Evolutionary conservation across 345 rosid genomes (phyloP).

Genomic region (Aethionema arabicum): DNA sequence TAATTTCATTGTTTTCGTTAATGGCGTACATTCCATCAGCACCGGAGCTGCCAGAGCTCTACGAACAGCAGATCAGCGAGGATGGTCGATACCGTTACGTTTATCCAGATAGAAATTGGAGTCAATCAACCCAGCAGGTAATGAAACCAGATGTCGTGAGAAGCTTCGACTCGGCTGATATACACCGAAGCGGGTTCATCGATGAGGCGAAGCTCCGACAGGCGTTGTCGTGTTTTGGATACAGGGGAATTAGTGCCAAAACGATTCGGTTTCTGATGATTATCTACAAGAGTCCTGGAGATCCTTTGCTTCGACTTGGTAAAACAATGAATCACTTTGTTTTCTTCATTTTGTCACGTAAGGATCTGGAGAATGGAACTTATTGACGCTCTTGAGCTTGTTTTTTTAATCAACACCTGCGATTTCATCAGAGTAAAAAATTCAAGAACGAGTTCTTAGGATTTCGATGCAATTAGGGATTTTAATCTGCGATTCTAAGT

Average conservation of each 20-base stretch:
- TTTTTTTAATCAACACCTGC: too few species aligned
- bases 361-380: not conserved
- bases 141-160: conserved; percentile 51
- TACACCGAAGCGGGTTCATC: conserved; percentile 60
- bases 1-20: not conserved
- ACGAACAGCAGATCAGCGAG: conserved; percentile 11
- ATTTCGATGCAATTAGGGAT: too few species aligned
- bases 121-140: conserved; percentile 39
- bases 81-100: conserved; percentile 24
- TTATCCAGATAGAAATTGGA: conserved; percentile 7
- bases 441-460: too few species aligned
- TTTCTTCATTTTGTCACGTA: not conserved
- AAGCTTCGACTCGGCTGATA: conserved; percentile 61
- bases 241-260: conserved; percentile 45
- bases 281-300: conserved; percentile 59
- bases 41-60: conserved; percentile 45
- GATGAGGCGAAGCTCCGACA: conserved; percentile 62
- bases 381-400: too few species aligned
- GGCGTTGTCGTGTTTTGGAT: conserved; percentile 51
- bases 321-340: not conserved
- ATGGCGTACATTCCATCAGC: conserved; percentile 50
- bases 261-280: conserved; percentile 64
- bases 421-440: too few species aligned
- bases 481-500: too few species aligned
- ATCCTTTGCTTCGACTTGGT: conserved; percentile 50